Percentiles rank a stretch among this genome's conserved stretches.
phyloP scores from a whole-genome alignment of 2,329 filamentous ascomycete genomes.

The Trichoderma koningiopsis region DNA sequence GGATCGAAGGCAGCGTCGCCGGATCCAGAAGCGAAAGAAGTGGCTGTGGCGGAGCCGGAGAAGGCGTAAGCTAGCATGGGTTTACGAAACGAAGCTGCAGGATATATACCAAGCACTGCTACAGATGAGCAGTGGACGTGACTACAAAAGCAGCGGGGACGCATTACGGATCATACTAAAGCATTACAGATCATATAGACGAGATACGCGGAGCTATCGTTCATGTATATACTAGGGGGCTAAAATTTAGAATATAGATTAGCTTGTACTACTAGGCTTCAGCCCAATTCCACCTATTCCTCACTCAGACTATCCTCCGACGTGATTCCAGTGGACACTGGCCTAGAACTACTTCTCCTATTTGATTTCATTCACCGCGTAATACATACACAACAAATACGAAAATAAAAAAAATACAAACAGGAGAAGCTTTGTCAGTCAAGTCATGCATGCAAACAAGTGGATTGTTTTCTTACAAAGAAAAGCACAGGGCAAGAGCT shows the following conservation, averaged over 20 bases:
- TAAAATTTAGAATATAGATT: neutral
- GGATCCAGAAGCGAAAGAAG: neutral
- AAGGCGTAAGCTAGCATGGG: neutral
- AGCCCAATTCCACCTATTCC: neutral
- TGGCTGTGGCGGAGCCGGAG: neutral
- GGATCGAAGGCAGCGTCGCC: neutral
- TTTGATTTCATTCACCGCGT: neutral
- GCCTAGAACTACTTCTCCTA: too few species aligned
- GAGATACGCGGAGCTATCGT: neutral
- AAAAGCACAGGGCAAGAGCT: neutral
- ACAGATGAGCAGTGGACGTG: too few species aligned
- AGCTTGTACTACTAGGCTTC: neutral
- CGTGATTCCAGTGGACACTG: neutral
- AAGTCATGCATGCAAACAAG: neutral
- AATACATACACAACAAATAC: neutral
- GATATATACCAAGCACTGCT: too few species aligned
- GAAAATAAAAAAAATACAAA: neutral
- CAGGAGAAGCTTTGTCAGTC: neutral
- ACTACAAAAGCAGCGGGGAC: neutral
- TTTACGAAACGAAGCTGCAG: neutral
- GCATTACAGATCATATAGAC: neutral
- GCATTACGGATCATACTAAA: neutral
- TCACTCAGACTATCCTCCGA: neutral
- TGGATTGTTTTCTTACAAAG: neutral
- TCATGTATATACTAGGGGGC: neutral